Evolutionary conservation across 2,329 filamentous ascomycete genomes (phyloP).

Genomic region (Penicillium sp.): DNA sequence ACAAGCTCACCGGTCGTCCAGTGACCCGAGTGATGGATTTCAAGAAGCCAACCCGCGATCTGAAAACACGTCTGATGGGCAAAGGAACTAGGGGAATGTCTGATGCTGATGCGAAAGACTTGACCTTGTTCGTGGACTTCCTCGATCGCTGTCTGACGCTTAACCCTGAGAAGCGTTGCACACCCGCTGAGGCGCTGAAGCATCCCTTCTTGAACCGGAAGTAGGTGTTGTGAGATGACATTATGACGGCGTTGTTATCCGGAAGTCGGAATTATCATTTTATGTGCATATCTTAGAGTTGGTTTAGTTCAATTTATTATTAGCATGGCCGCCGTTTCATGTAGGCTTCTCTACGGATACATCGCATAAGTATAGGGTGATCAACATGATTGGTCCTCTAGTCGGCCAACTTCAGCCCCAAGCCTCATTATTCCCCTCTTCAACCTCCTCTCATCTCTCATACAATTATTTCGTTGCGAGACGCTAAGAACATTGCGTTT

Average conservation of each 20-base stretch:
- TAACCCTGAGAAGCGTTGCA: conserved; percentile 91
- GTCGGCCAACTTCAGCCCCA: too few species aligned
- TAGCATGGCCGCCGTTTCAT: background rate
- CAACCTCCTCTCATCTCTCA: background rate
- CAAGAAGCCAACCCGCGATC: conserved; percentile 76
- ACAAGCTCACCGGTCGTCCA: conserved; percentile 85
- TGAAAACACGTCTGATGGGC: conserved; percentile 77
- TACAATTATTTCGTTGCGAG: background rate
- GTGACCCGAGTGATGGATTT: conserved; percentile 53
- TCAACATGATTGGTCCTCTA: too few species aligned
- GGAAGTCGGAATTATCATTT: background rate
- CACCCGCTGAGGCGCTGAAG: conserved; percentile 81
- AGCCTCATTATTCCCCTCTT: too few species aligned
- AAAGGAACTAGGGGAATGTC: conserved; percentile 75
- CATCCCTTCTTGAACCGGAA: conserved; percentile 79
- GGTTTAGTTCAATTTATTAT: background rate
- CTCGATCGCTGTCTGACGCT: conserved; percentile 86
- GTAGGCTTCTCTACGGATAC: background rate
- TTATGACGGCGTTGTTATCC: conserved; percentile 1
- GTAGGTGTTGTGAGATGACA: conserved; percentile 8
- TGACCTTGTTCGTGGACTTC: conserved; percentile 84
- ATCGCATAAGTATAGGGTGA: too few species aligned
- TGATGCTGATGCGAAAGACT: conserved; percentile 75
- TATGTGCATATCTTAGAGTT: background rate
- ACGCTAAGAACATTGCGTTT: too few species aligned